phyloP scores from a whole-genome alignment of 2,329 filamentous ascomycete species.

The Xylogone sp. region DNA sequence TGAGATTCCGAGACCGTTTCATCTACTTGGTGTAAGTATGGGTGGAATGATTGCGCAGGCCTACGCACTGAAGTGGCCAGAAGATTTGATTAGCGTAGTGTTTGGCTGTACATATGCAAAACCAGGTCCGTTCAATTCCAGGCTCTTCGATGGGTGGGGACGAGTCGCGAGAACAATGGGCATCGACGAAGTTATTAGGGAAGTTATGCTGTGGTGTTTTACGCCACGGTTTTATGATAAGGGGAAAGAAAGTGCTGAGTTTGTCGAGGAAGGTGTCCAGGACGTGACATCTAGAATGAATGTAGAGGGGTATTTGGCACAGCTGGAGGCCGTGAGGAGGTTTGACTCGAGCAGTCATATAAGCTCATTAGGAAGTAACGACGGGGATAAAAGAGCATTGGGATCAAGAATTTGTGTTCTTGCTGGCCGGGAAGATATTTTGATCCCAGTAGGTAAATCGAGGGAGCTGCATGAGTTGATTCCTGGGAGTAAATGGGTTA shows the following conservation, averaged over 20 bases:
- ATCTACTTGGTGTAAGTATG: not conserved
- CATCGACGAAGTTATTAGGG: not conserved
- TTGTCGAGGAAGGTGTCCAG: not conserved
- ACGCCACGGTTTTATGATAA: not conserved
- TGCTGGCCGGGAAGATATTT: not conserved
- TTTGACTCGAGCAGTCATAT: not conserved
- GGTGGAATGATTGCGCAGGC: not conserved
- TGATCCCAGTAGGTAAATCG: not conserved
- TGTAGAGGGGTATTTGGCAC: not conserved
- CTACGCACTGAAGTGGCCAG: not conserved
- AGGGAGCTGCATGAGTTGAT: not conserved
- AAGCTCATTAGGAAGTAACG: not conserved
- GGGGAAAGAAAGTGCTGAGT: not conserved
- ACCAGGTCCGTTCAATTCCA: not conserved
- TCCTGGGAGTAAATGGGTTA: not conserved
- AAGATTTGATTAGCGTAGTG: not conserved
- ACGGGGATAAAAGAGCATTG: no score
- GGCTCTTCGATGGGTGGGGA: not conserved
- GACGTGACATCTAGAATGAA: not conserved
- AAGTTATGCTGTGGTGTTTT: not conserved
- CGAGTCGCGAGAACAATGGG: not conserved
- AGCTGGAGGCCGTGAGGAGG: not conserved
- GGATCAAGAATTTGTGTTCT: not conserved
- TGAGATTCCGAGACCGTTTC: not conserved
- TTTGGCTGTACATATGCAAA: not conserved